Percentiles rank a stretch among this genome's conserved stretches.
Evolutionary conservation across 345 rosid species (phyloP).

Genomic region (Garcia nutans): DNA sequence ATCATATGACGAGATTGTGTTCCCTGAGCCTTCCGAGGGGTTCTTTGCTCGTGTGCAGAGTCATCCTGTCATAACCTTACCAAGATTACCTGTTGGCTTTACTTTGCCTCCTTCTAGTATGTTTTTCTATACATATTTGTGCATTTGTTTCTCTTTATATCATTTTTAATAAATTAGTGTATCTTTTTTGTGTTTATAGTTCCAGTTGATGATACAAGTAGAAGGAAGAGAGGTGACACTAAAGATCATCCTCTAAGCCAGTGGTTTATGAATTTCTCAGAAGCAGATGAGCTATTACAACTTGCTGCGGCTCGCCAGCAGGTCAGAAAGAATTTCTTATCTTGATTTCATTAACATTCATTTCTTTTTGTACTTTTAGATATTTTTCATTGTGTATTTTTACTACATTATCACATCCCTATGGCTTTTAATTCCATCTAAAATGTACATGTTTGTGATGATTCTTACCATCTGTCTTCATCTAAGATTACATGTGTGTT

Average conservation of each 20-base stretch:
- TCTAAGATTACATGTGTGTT: neutral
- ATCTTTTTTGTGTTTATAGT: constrained; percentile 12
- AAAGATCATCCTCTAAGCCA: constrained; percentile 32
- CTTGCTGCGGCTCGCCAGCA: constrained; percentile 41
- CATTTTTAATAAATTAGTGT: neutral
- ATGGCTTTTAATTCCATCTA: neutral
- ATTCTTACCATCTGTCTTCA: neutral
- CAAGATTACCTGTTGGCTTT: constrained; percentile 36
- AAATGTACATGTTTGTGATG: too few species aligned
- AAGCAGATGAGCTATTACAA: constrained; percentile 37
- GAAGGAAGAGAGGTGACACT: constrained; percentile 34
- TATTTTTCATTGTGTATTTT: too few species aligned
- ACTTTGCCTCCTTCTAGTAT: constrained; percentile 28
- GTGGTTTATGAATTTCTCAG: constrained; percentile 32
- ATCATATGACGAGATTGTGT: constrained; percentile 33
- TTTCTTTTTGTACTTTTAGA: too few species aligned
- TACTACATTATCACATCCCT: neutral
- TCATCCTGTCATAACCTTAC: constrained; percentile 33
- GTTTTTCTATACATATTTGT: neutral
- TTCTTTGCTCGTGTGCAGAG: constrained; percentile 33
- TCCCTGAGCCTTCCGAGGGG: constrained; percentile 35
- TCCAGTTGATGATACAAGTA: constrained; percentile 27
- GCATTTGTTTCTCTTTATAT: constrained; percentile 7
- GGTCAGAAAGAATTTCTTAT: neutral
- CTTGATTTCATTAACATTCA: neutral